phyloP scores from a whole-genome alignment of 495 filamentous ascomycete species.

The Paragyromitra xinjiangensis region DNA sequence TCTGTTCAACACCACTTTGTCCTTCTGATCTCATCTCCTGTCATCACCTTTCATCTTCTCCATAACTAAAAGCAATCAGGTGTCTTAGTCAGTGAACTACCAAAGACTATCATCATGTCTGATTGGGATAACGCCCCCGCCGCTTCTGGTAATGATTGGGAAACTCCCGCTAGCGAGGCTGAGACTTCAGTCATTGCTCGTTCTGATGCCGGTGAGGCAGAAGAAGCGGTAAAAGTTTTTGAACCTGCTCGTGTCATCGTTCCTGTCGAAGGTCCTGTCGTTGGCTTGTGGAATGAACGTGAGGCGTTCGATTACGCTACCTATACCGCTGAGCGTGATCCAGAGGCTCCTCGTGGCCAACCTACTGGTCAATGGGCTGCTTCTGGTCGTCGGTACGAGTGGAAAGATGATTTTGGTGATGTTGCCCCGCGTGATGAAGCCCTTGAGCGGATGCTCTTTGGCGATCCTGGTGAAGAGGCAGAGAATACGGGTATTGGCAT shows the following conservation, averaged over 20 bases:
- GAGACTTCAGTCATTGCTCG: constrained; percentile 11
- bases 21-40: constrained; percentile 10
- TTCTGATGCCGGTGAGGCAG: constrained; percentile 14
- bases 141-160: constrained; percentile 10
- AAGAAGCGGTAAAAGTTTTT: constrained; percentile 14
- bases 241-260: constrained; percentile 37
- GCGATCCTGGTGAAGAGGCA: constrained; percentile 60
- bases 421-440: constrained; percentile 73
- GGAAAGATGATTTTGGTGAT: constrained; percentile 85
- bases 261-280: constrained; percentile 48
- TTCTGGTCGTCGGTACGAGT: constrained; percentile 77
- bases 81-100: background rate
- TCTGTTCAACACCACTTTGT: background rate
- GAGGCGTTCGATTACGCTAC: constrained; percentile 66
- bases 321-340: constrained; percentile 60
- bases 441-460: constrained; percentile 79
- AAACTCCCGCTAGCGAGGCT: background rate
- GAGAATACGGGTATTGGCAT: constrained; percentile 60
- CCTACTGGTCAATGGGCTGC: constrained; percentile 63
- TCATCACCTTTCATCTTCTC: background rate
- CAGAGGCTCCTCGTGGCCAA: constrained; percentile 53
- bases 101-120: constrained; percentile 12
- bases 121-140: constrained; percentile 29
- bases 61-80: background rate
- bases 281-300: constrained; percentile 65